Percentiles rank a stretch among this genome's conserved stretches.
Conservation (phyloP, 2,329 filamentous ascomycete genomes). For the Hirsutella rhossiliensis region DNA sequence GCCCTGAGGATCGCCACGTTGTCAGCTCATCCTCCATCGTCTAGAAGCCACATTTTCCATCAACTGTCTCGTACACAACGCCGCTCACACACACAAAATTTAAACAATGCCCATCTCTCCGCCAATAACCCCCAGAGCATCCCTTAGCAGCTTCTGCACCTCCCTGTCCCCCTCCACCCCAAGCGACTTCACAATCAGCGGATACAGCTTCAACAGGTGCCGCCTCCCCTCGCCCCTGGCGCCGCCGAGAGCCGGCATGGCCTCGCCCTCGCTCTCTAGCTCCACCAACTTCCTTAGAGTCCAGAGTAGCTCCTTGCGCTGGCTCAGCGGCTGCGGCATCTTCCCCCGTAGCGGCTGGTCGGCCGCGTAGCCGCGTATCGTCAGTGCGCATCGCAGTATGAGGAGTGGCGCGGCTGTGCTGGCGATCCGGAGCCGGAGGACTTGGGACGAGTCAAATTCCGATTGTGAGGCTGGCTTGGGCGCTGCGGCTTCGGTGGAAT, state of each 20-base stretch:
- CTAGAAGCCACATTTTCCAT: too few species aligned
- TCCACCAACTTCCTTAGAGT: constrained; percentile 54
- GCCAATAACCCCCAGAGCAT: constrained; percentile 51
- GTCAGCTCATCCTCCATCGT: too few species aligned
- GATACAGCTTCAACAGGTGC: constrained; percentile 72
- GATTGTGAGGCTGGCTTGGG: not conserved
- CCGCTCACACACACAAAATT: not conserved
- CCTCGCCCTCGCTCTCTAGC: constrained; percentile 56
- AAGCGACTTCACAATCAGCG: constrained; percentile 56
- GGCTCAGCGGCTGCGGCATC: constrained; percentile 77
- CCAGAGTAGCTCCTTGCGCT: constrained; percentile 67
- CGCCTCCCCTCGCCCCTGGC: constrained; percentile 50
- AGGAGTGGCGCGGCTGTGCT: constrained; percentile 68
- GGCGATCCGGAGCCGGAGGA: constrained; percentile 49
- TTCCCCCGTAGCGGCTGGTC: constrained; percentile 83
- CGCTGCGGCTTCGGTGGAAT: not conserved
- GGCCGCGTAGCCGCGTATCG: constrained; percentile 74
- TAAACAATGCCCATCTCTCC: constrained; percentile 26
- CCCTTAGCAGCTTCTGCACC: constrained; percentile 43
- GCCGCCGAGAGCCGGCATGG: constrained; percentile 45
- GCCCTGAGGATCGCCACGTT: too few species aligned
- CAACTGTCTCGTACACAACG: not conserved
- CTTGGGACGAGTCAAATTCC: constrained; percentile 3
- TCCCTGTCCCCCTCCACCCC: constrained; percentile 46
- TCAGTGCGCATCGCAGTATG: constrained; percentile 67